Evolutionary conservation across 202 grass and related monocot species (phyloP).

Genomic region (Eragrostis tef): DNA sequence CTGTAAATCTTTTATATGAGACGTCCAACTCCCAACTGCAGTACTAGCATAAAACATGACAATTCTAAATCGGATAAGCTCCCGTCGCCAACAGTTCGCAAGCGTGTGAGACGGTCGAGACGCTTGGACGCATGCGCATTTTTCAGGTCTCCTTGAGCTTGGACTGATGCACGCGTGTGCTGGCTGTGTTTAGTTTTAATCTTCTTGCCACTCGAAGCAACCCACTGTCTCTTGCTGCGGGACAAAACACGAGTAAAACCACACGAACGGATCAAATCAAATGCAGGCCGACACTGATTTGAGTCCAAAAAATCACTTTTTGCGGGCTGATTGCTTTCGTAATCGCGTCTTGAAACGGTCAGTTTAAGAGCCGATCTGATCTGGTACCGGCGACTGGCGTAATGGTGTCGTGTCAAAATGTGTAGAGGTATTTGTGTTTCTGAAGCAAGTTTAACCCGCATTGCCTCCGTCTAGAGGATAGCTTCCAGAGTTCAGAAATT

Average conservation of each 20-base stretch:
- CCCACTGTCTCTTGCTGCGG: background rate
- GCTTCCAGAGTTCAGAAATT: background rate
- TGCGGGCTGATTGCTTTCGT: background rate
- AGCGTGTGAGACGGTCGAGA: constrained; percentile 30
- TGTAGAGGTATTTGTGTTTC: background rate
- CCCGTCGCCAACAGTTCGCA: background rate
- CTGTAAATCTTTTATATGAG: background rate
- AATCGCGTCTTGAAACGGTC: constrained; percentile 36
- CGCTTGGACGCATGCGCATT: constrained; percentile 19
- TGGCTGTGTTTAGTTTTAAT: background rate
- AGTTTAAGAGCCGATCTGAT: background rate
- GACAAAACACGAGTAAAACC: constrained; percentile 47
- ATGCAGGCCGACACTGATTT: background rate
- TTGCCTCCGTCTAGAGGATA: background rate
- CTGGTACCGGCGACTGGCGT: background rate
- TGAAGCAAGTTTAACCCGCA: background rate
- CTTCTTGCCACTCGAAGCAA: constrained; percentile 14
- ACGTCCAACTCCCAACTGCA: constrained; percentile 19
- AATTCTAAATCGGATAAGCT: constrained; percentile 3
- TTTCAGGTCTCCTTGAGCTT: constrained; percentile 3
- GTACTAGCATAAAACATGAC: background rate
- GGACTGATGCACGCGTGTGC: constrained; percentile 1
- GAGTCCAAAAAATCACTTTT: constrained; percentile 40
- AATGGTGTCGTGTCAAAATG: background rate
- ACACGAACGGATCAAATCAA: constrained; percentile 51